Evolutionary conservation across 2,329 filamentous ascomycete species (phyloP).

Genomic region (Penicillium glabrum): DNA sequence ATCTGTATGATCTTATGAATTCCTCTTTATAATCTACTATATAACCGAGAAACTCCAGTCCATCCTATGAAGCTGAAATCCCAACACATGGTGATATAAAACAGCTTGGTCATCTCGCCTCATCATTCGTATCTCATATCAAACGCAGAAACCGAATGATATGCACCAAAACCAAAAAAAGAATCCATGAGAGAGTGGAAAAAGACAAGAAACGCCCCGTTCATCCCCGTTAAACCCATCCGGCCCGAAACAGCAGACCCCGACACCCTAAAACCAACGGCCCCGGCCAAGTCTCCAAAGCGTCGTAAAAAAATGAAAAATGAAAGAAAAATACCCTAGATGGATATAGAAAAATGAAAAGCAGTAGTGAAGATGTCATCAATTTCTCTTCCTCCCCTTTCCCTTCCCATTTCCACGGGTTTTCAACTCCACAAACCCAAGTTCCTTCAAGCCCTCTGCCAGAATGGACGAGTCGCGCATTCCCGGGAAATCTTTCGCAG

Average conservation of each 20-base stretch:
- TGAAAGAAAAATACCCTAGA: background rate
- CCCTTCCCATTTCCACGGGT: constrained; percentile 38
- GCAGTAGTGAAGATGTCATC: background rate
- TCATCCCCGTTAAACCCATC: background rate
- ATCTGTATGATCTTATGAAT: background rate
- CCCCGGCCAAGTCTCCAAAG: background rate
- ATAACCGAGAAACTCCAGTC: background rate
- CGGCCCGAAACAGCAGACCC: background rate
- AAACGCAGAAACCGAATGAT: background rate
- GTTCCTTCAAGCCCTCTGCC: constrained; percentile 39
- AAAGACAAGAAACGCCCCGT: background rate
- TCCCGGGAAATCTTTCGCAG: constrained; percentile 46
- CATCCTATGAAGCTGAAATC: background rate
- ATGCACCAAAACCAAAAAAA: background rate
- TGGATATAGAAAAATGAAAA: background rate
- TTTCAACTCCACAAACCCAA: constrained; percentile 44
- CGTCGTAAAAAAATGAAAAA: background rate
- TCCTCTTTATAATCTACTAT: background rate
- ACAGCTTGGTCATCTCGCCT: background rate
- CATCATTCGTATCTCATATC: constrained; percentile 11
- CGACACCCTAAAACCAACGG: background rate
- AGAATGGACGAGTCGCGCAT: constrained; percentile 43
- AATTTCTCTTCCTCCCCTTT: constrained; percentile 30
- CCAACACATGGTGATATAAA: background rate
- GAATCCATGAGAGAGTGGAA: background rate